phyloP scores from a whole-genome alignment of 148 eudicot genomes.

The Diospyros kaki region DNA sequence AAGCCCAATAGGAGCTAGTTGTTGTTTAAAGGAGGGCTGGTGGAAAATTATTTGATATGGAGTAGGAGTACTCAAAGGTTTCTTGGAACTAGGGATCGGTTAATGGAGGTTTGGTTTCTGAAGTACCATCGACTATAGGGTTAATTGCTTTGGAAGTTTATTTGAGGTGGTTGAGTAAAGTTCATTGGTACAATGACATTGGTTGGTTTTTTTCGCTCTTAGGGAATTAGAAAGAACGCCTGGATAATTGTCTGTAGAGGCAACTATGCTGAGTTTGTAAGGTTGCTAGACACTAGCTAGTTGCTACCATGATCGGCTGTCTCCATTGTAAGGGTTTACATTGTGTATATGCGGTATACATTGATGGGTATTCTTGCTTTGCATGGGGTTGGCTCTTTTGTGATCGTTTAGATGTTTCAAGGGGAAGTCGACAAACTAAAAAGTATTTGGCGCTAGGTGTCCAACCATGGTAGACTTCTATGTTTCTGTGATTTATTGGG shows the following conservation, averaged over 20 bases:
- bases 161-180: background rate
- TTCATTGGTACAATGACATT: background rate
- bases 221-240: conserved; percentile 6
- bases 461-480: background rate
- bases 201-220: background rate
- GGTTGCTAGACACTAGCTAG: background rate
- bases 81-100: conserved; percentile 8
- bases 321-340: background rate
- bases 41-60: background rate
- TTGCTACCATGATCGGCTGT: conserved; percentile 1
- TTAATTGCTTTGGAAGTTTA: background rate
- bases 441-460: background rate
- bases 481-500: background rate
- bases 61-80: conserved; percentile 1
- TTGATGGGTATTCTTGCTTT: background rate
- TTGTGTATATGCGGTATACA: background rate
- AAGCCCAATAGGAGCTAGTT: conserved; percentile 1
- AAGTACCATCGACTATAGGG: background rate
- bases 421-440: background rate
- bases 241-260: background rate
- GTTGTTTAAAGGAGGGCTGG: background rate
- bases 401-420: background rate
- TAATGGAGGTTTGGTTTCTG: conserved; percentile 9
- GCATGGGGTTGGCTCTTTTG: too few relatives aligned
- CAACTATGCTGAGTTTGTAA: background rate